A percentile compares a stretch with the other conserved stretches of the same genome.
These are phyloP conservation scores for Zalaria sp. DNA, from an alignment of 2,329 filamentous ascomycete species.

Conservation along the genomic window DNA sequence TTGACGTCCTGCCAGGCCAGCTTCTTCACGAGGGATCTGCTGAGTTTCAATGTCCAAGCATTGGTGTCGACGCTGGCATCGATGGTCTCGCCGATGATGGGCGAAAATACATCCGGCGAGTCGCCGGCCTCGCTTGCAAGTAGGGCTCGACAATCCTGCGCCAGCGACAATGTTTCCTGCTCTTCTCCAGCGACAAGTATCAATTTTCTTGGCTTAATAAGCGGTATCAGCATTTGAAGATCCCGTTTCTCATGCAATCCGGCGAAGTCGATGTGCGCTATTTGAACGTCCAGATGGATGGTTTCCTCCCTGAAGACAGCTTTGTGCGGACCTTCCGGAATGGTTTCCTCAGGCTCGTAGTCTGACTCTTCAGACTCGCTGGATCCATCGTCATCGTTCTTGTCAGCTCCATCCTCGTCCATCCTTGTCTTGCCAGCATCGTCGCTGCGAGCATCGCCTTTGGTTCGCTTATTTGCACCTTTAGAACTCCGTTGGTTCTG, in stretches of 20 bases:
- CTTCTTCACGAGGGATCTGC: conserved; percentile 68
- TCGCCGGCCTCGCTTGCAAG: conserved; percentile 31
- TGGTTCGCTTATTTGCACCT: conserved; percentile 27
- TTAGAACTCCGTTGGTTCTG: conserved; percentile 1
- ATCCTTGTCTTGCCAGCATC: conserved; percentile 13
- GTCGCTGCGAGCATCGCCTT: conserved; percentile 6
- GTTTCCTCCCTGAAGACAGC: conserved; percentile 49
- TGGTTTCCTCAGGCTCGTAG: conserved; percentile 36
- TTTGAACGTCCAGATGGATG: conserved; percentile 55
- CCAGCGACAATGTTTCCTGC: conserved; percentile 65
- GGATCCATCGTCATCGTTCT: conserved; percentile 11
- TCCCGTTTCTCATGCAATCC: conserved; percentile 89
- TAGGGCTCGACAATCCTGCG: conserved; percentile 63
- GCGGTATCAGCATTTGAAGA: conserved; percentile 83
- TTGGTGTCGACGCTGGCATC: conserved; percentile 96
- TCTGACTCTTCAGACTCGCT: conserved; percentile 36
- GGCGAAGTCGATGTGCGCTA: conserved; percentile 83
- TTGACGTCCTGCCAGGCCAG: conserved; percentile 92
- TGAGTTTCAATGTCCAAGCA: conserved; percentile 88
- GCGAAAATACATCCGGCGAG: conserved; percentile 59
- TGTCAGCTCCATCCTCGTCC: conserved; percentile 9
- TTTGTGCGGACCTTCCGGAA: conserved; percentile 58
- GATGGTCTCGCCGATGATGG: conserved; percentile 55
- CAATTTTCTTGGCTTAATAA: conserved; percentile 87
- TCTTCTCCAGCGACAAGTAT: conserved; percentile 75